Base-by-base conservation (phyloP, 768 basidiomycete species). In the Termitomyces titanicus region DNA sequence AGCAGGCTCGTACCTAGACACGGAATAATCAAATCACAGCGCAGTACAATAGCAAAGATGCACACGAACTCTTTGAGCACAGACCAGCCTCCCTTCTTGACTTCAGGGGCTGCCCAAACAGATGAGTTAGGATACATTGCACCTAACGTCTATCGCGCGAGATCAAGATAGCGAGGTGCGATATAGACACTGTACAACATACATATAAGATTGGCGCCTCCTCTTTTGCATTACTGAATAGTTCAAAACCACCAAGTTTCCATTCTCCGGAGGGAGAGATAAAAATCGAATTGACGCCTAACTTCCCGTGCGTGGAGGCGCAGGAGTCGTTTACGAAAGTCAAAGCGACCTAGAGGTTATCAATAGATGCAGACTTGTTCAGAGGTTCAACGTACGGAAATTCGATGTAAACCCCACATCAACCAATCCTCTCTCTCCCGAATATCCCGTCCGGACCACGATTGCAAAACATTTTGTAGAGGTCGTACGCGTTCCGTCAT, bases 181-280 rank as follows among this genome's bases (percentile, higher is more conserved):
- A 60, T 40, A 58, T 31, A 54, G 38, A 18, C 59, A 22, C 10
- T 24, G 47, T 24, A 40, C 39, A 61, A 72, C 88, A 70, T 72
- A 94, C 93, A 77, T 90, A 96, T 65, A 94, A 74, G 15, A 90
- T 81, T 31, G 89, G 82, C 43, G 77, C 68, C 13, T 90, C 85
- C 50, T 98, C 95, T 62, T 85, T 89, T 9, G 87, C 80, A 61
- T 80, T 91, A 62, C 92, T 94, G 58, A 97, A 69, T 0, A 96
- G 72, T 64, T 99, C 97, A 64, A 98, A 94, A 0, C 96, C 96
- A 18, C 92, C 95, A 8, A 99, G 74, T 65, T 92, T 92, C 97
- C 96, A 98, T 74, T 99, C 97, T 5, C 96, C 92, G 0, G 93
- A 91, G 0, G 88, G 86, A 0, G 96, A 93, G 49, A 97, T 83